Conservation (phyloP, 139 green algal species). For the Ettlia oleoabundans region DNA sequence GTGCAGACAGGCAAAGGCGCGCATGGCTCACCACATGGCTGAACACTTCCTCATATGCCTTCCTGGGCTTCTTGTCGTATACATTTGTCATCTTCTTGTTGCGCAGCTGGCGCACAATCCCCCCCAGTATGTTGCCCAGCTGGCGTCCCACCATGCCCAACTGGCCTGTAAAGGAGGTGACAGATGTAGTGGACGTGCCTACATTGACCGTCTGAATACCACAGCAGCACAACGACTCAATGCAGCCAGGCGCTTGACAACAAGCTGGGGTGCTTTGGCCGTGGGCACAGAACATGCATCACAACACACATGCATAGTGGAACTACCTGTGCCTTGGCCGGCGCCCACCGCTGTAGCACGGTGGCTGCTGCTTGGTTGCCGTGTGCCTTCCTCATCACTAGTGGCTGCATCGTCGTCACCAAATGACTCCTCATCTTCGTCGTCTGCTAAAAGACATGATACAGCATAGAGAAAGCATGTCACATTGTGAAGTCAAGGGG, state of each 20-base stretch:
- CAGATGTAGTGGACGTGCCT: too few species aligned
- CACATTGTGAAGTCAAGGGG: too few species aligned
- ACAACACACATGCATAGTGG: neutral
- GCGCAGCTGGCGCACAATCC: conserved; percentile 15
- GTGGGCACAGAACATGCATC: neutral
- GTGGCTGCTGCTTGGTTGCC: neutral
- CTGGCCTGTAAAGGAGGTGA: too few species aligned
- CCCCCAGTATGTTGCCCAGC: conserved; percentile 19
- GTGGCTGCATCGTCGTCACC: neutral
- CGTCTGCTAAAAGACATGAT: too few species aligned
- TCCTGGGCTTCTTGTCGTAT: neutral
- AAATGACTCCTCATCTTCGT: neutral
- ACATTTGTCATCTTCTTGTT: neutral
- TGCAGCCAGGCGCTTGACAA: too few species aligned
- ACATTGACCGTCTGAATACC: too few species aligned
- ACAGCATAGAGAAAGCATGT: too few species aligned
- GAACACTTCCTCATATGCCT: conserved; percentile 10
- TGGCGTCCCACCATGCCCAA: conserved; percentile 19
- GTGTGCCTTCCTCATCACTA: conserved; percentile 5
- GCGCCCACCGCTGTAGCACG: neutral
- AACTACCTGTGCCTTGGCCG: neutral
- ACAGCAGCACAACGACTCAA: too few species aligned
- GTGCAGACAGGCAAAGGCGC: too few species aligned
- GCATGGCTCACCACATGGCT: conserved; percentile 13
- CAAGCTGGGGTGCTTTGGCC: too few species aligned